Evolutionary conservation across 495 filamentous ascomycete species (phyloP).

Genomic region (Penicillium arizonense): DNA sequence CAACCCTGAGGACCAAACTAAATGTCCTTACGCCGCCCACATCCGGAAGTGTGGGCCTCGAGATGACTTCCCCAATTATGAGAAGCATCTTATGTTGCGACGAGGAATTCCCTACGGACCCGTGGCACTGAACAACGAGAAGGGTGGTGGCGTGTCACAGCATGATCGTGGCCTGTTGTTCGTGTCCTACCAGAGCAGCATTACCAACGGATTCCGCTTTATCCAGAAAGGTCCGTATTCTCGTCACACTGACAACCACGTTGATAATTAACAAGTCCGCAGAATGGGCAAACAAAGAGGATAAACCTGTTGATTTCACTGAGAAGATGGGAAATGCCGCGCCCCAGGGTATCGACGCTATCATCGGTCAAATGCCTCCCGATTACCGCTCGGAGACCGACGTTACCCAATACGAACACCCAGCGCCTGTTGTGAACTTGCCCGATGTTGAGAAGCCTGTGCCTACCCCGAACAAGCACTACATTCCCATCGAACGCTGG

Average conservation of each 20-base stretch:
- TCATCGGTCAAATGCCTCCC: slow-evolving; percentile 1
- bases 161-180: slow-evolving; percentile 1
- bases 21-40: neutral
- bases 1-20: neutral
- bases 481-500: neutral
- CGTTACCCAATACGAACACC: neutral
- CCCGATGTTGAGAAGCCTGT: slow-evolving; percentile 3
- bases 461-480: neutral
- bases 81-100: neutral
- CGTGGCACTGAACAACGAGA: neutral
- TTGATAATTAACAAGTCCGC: neutral
- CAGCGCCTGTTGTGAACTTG: neutral
- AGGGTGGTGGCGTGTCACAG: neutral
- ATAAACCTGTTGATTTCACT: neutral
- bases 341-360: neutral
- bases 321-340: neutral
- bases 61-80: neutral
- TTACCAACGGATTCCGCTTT: neutral
- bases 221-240: neutral
- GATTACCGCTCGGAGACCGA: neutral
- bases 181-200: slow-evolving; percentile 1
- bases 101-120: slow-evolving; percentile 1
- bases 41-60: slow-evolving; percentile 1
- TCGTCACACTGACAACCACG: neutral
- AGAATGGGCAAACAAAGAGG: slow-evolving; percentile 1